These are phyloP conservation scores for Colletotrichum camelliae DNA, from an alignment of 2,329 filamentous ascomycete genomes.

Conservation along the genomic window DNA sequence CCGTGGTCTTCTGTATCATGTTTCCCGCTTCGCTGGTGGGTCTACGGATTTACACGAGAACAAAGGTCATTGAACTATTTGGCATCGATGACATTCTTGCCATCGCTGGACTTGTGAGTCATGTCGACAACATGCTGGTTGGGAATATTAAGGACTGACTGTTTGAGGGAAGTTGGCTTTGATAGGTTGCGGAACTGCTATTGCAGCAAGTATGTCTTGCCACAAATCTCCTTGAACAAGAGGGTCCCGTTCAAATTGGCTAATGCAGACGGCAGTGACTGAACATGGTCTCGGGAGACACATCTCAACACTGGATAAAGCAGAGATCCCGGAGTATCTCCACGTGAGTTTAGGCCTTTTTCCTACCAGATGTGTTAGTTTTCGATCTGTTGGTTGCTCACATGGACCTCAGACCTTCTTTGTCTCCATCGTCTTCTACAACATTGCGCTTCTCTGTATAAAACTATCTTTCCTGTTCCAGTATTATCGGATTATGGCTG, in stretches of 20 bases:
- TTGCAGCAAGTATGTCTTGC: background rate
- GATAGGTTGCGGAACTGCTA: background rate
- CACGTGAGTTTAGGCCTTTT: conserved; percentile 3
- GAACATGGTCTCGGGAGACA: conserved; percentile 25
- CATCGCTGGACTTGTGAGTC: conserved; percentile 27
- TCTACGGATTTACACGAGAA: conserved; percentile 28
- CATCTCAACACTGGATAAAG: background rate
- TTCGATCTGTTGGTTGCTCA: background rate
- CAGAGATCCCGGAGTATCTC: conserved; percentile 10
- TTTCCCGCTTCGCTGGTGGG: conserved; percentile 24
- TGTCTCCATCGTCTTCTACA: conserved; percentile 36
- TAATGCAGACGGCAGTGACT: background rate
- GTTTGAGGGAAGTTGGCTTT: background rate
- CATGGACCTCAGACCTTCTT: conserved; percentile 30
- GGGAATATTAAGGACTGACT: background rate
- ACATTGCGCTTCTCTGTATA: conserved; percentile 30
- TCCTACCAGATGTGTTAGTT: background rate
- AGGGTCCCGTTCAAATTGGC: background rate
- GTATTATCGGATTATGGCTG: conserved; percentile 37
- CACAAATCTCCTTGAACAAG: background rate
- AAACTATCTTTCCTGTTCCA: conserved; percentile 42
- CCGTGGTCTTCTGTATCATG: conserved; percentile 23
- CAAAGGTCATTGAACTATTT: conserved; percentile 26
- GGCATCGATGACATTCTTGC: conserved; percentile 31
- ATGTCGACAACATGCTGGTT: background rate